Evolutionary conservation across 805 yeast species (phyloP).

Genomic region (Brettanomyces custersianus): DNA sequence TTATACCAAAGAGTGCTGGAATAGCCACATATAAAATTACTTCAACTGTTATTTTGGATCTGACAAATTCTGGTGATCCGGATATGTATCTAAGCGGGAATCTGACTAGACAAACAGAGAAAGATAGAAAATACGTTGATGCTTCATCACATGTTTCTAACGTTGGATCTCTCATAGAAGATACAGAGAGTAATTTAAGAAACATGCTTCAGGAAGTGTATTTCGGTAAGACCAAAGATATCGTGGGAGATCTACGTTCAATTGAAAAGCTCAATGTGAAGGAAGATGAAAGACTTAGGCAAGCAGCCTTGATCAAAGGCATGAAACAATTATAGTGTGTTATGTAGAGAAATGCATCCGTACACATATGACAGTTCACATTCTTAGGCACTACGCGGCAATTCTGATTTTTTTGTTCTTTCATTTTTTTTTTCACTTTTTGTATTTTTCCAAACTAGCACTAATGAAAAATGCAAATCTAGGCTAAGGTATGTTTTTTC

Average conservation of each 20-base stretch:
- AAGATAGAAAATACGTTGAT: conserved; percentile 36
- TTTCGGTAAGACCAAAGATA: conserved; percentile 89
- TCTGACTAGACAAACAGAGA: conserved; percentile 75
- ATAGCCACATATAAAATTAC: conserved; percentile 61
- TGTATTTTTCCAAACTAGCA: no score
- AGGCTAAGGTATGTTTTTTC: no score
- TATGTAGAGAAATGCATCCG: neutral
- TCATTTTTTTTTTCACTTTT: no score
- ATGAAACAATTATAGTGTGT: conserved; percentile 20
- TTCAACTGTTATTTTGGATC: conserved; percentile 76
- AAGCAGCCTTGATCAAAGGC: conserved; percentile 33
- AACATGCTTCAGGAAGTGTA: conserved; percentile 87
- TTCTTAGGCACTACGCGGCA: no score
- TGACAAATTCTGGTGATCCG: conserved; percentile 26
- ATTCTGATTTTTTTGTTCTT: no score
- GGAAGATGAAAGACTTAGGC: conserved; percentile 29
- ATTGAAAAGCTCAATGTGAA: conserved; percentile 27
- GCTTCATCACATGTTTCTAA: conserved; percentile 72
- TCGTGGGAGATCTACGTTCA: conserved; percentile 61
- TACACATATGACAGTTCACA: neutral
- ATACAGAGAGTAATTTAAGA: conserved; percentile 78
- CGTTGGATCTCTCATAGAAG: conserved; percentile 80
- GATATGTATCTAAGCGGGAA: conserved; percentile 61
- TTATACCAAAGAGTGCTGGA: conserved; percentile 31
- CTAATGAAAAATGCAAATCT: no score